Evolutionary conservation across 2,329 filamentous ascomycete genomes (phyloP), one percentile per base, ranked within the genome.

Genomic region (Calonectria multiphialidica): DNA sequence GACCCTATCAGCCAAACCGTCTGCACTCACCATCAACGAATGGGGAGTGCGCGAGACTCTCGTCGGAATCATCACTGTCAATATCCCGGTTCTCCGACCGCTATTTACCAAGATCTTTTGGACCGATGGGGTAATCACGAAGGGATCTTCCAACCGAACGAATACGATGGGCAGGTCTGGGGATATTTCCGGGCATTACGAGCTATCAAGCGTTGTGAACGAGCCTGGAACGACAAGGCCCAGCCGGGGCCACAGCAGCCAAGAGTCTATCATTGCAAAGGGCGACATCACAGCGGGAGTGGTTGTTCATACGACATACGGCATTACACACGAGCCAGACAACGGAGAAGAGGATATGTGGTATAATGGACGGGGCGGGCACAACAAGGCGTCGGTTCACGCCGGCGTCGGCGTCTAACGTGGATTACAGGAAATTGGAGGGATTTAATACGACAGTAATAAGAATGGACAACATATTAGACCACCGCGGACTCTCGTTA

Each of bases 51-150:
- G 79, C 0, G 79, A 81, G 28, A 81, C 77, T 68, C 83, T 86
- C 53, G 82, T 85, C 42, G 83, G 81, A 18, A 82, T 85, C 30
- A 80, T 86, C 42, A 81, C 82, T 16, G 82, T 85, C 69, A 84
- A 83, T 65, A 72, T 78, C 0, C 75, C 76, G 0, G 70, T 77
- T 2, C 59, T 78, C 0, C 47, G 75, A 28, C 72, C 72, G 0
- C 33, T 77, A 0, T 78, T 78, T n/a, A 47, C 67, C 0, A 64
- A 45, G 1, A 30, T 63, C 0, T 78, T 78, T 16, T 78, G 75
- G 75, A 65, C 72, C 0, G 40, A 37, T 0, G 45, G 71, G 5
- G 7, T 47, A 0, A 57, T 21, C 3, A 35, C 69, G 1, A 28
- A 71, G 10, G 63, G 53, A 6, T 77, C 37, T 1, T 61, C 69